Conservation (phyloP, 495 filamentous ascomycete genomes). For the Aspergillus ostianus region DNA sequence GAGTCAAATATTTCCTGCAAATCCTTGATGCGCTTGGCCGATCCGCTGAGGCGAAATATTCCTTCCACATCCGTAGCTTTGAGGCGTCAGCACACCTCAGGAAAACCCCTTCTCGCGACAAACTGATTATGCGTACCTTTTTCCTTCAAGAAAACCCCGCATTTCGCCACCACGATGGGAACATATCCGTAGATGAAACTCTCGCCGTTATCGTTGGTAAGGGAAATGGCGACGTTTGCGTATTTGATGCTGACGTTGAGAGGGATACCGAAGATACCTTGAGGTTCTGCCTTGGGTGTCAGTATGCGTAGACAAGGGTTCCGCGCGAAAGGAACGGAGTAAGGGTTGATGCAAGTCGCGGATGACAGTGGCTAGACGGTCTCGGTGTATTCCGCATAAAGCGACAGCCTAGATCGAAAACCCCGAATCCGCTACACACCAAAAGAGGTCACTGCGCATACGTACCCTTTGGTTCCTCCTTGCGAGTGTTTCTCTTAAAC, state of each 20-base stretch:
- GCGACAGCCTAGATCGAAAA: slow-evolving; percentile 1
- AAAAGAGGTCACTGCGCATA: neutral
- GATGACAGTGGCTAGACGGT: neutral
- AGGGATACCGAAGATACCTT: slow-evolving; percentile 90
- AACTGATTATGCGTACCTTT: slow-evolving; percentile 64
- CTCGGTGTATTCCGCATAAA: too few relatives aligned
- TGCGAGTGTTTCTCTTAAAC: slow-evolving; percentile 73
- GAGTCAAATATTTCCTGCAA: slow-evolving; percentile 89
- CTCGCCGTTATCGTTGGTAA: slow-evolving; percentile 84
- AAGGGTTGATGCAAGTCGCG: neutral
- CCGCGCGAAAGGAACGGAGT: neutral
- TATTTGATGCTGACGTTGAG: slow-evolving; percentile 94
- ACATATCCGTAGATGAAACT: slow-evolving; percentile 99
- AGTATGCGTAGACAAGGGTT: neutral
- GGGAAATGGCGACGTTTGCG: slow-evolving; percentile 96
- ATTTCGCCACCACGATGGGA: slow-evolving; percentile 97
- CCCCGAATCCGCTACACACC: too few relatives aligned
- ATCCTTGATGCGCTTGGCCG: slow-evolving; percentile 98
- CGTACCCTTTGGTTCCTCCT: slow-evolving; percentile 77
- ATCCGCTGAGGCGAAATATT: slow-evolving; percentile 94
- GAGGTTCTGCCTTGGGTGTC: slow-evolving; percentile 27
- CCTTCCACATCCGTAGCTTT: slow-evolving; percentile 93
- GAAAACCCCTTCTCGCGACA: neutral
- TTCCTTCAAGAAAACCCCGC: slow-evolving; percentile 96
- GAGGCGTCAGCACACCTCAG: neutral